Evolutionary conservation across 768 basidiomycete genomes (phyloP).

Genomic region (Inosperma sp.): DNA sequence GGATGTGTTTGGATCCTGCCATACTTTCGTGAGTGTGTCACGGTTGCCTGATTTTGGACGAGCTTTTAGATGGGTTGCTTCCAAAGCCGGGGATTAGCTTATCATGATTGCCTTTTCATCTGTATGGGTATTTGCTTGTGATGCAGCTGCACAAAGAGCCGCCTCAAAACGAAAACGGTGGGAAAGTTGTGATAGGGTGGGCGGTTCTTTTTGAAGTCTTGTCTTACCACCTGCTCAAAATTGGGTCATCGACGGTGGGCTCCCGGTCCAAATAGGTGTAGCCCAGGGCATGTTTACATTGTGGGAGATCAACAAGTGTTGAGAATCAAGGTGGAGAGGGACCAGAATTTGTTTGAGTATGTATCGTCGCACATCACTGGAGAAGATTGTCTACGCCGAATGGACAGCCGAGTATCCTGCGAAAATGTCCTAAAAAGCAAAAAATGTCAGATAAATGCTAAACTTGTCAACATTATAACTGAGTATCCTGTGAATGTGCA

Average conservation of each 20-base stretch:
- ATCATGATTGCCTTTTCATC: slow-evolving; percentile 40
- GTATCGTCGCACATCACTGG: slow-evolving; percentile 94
- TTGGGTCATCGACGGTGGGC: slow-evolving; percentile 63
- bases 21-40: slow-evolving; percentile 15
- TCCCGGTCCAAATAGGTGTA: slow-evolving; percentile 92
- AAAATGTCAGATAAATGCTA: no score
- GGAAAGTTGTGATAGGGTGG: slow-evolving; percentile 63
- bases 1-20: slow-evolving; percentile 33
- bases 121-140: slow-evolving; percentile 37
- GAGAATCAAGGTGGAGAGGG: slow-evolving; percentile 84
- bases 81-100: slow-evolving; percentile 45
- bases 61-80: slow-evolving; percentile 34
- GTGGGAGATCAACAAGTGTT: slow-evolving; percentile 76
- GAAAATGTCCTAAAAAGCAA: no score
- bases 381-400: slow-evolving; percentile 89
- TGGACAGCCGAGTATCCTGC: no score
- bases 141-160: slow-evolving; percentile 45
- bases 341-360: slow-evolving; percentile 91
- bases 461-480: no score
- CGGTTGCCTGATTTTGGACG: slow-evolving; percentile 31
- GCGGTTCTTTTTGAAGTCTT: slow-evolving; percentile 48
- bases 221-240: slow-evolving; percentile 56
- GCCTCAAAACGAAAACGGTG: slow-evolving; percentile 57
- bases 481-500: no score
- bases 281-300: slow-evolving; percentile 98